phyloP scores from a whole-genome alignment of 2,329 filamentous ascomycete species.

The Intubia oerlemansii region DNA sequence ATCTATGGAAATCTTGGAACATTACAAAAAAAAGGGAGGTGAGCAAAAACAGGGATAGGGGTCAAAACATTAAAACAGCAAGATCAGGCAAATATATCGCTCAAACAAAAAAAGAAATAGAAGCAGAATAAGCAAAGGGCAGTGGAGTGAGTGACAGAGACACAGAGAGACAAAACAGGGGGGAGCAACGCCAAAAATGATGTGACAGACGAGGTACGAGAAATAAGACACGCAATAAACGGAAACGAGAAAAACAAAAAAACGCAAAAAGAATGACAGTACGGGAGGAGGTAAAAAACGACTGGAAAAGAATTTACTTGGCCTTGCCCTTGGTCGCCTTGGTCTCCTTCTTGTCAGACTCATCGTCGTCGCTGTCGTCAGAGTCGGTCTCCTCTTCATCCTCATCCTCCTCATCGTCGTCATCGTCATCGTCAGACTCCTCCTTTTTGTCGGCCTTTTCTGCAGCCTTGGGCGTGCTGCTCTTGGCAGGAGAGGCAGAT shows the following conservation, averaged over 20 bases:
- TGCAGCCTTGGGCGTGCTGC: too few species aligned
- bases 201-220: background rate
- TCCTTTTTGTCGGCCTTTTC: slow-evolving; percentile 1
- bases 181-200: too few species aligned
- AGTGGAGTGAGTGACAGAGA: too few species aligned
- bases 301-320: background rate
- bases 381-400: slow-evolving; percentile 5
- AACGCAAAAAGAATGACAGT: background rate
- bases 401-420: slow-evolving; percentile 5
- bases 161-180: too few species aligned
- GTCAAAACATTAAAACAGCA: too few species aligned
- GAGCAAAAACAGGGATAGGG: too few species aligned
- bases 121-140: too few species aligned
- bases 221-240: background rate
- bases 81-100: too few species aligned
- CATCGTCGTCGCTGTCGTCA: slow-evolving; percentile 7
- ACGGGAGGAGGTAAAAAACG: background rate
- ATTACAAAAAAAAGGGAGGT: too few species aligned
- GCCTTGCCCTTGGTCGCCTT: slow-evolving; percentile 7
- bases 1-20: too few species aligned
- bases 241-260: background rate
- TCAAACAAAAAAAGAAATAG: too few species aligned
- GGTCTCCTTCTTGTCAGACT: slow-evolving; percentile 8
- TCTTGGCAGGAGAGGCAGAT: too few species aligned
- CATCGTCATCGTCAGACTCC: slow-evolving; percentile 2